phyloP scores from a whole-genome alignment of 495 filamentous ascomycete species.

The Aspergillus asperescens region DNA sequence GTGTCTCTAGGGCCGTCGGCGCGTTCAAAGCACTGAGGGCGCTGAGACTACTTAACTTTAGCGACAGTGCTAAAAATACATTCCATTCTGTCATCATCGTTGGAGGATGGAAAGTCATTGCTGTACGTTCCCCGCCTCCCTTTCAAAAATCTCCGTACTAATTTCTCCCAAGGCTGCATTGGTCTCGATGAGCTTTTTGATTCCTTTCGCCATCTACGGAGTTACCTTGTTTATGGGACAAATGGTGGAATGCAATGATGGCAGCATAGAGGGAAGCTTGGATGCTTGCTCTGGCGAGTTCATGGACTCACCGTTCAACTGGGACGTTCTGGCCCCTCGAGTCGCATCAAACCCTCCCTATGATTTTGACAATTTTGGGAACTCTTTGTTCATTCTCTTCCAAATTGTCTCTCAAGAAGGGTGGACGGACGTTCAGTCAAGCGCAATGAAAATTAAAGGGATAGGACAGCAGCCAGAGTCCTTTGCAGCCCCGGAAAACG shows the following conservation, averaged over 20 bases:
- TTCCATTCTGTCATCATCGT: constrained; percentile 95
- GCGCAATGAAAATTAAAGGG: constrained; percentile 76
- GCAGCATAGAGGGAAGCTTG: constrained; percentile 49
- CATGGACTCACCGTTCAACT: constrained; percentile 67
- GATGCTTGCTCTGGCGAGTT: constrained; percentile 74
- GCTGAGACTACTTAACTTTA: constrained; percentile 86
- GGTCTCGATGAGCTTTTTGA: constrained; percentile 87
- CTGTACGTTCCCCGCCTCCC: constrained; percentile 30
- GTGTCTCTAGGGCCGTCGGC: constrained; percentile 81
- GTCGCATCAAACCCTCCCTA: constrained; percentile 75
- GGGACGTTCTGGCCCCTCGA: constrained; percentile 78
- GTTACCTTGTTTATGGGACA: constrained; percentile 87
- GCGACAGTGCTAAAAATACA: constrained; percentile 89
- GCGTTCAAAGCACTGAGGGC: constrained; percentile 98
- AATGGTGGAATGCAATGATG: constrained; percentile 78
- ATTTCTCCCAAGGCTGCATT: constrained; percentile 59
- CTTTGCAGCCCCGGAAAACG: constrained; percentile 72
- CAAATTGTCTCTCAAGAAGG: constrained; percentile 99
- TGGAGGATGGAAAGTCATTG: constrained; percentile 85
- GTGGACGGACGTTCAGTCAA: constrained; percentile 87
- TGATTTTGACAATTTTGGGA: constrained; percentile 90
- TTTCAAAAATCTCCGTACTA: neutral
- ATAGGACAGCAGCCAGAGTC: constrained; percentile 61
- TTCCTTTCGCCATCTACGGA: constrained; percentile 94
- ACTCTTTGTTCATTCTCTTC: constrained; percentile 92